Percentiles rank a stretch among this genome's conserved stretches.
Evolutionary conservation across 1,139 yeast species (phyloP).

Genomic region (Taphrina pruni): DNA sequence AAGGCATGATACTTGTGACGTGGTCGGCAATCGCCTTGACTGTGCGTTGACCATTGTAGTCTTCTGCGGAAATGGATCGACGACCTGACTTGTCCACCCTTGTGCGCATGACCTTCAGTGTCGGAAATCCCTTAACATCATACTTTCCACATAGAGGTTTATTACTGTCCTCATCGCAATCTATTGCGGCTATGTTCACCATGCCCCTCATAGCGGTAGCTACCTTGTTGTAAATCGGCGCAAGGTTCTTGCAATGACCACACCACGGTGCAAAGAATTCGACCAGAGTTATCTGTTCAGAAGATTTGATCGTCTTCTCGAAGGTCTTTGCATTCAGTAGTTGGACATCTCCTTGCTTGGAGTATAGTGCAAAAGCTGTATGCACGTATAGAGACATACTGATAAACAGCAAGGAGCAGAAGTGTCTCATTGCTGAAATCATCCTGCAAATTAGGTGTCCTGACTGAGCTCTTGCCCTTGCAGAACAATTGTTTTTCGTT

Average conservation of each 20-base stretch:
- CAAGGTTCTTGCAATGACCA: conserved; percentile 96
- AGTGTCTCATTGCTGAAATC: too few species aligned
- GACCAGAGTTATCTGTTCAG: conserved; percentile 80
- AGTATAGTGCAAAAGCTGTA: background rate
- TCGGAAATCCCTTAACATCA: conserved; percentile 83
- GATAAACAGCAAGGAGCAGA: background rate
- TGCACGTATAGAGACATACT: background rate
- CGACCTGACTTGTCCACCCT: conserved; percentile 12
- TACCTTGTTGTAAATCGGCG: conserved; percentile 66
- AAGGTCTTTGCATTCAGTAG: conserved; percentile 66
- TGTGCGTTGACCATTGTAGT: conserved; percentile 40
- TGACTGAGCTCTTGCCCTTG: too few species aligned
- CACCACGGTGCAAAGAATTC: conserved; percentile 99
- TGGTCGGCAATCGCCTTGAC: conserved; percentile 30
- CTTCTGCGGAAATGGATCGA: conserved; percentile 19
- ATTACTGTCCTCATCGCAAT: conserved; percentile 41
- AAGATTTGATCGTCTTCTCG: conserved; percentile 68
- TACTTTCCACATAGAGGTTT: conserved; percentile 37
- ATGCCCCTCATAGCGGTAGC: conserved; percentile 52
- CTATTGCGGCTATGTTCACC: conserved; percentile 53
- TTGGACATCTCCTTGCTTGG: conserved; percentile 18
- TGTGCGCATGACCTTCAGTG: conserved; percentile 64
- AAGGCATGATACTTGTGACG: conserved; percentile 22
- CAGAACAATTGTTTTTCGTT: too few species aligned
- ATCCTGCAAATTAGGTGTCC: too few species aligned